Conservation (phyloP, 78 protist genomes). For the Dictyostelium brefeldianum region DNA sequence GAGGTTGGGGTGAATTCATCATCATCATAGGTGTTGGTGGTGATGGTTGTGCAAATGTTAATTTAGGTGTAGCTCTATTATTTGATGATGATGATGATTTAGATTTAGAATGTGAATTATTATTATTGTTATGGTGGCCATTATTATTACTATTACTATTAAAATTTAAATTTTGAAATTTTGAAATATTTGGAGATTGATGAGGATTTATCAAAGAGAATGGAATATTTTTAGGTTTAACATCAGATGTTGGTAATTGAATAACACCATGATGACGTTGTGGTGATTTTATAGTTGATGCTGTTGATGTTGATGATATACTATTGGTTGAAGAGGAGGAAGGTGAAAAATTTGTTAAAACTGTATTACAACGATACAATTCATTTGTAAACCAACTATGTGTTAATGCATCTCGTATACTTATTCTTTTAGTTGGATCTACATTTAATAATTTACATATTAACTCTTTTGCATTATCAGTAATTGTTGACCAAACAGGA, state of each 20-base stretch:
- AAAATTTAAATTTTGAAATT: not conserved
- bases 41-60: not conserved
- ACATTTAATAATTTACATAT: slow-evolving; percentile 34
- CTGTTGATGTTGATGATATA: not conserved
- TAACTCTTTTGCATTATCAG: slow-evolving; percentile 51
- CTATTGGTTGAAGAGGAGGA: not conserved
- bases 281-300: not conserved
- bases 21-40: not conserved
- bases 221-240: not conserved
- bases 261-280: not conserved
- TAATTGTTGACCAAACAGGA: slow-evolving; percentile 17
- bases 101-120: not conserved
- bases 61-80: not conserved
- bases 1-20: no score
- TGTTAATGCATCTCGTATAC: slow-evolving; percentile 12
- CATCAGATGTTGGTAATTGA: not conserved
- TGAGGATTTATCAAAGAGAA: not conserved
- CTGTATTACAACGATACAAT: not conserved
- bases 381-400: slow-evolving; percentile 38
- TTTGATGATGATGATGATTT: not conserved
- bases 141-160: not conserved
- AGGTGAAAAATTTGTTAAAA: not conserved
- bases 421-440: slow-evolving; percentile 33
- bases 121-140: not conserved
- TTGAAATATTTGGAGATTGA: not conserved